phyloP scores from a whole-genome alignment of 345 rosid species.

The Boechera stricta region DNA sequence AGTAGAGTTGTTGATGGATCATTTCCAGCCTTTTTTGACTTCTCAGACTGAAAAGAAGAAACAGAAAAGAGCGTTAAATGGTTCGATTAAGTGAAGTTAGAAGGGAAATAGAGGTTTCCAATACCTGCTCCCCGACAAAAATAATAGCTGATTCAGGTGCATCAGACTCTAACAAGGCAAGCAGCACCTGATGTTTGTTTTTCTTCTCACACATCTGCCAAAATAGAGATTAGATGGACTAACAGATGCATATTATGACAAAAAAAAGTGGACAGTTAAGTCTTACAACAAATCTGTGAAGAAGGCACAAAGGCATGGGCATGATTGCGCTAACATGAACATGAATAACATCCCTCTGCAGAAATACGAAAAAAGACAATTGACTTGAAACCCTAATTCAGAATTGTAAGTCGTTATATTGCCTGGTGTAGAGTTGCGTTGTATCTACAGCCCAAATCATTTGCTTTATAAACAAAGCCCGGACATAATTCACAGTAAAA shows the following conservation, averaged over 20 bases:
- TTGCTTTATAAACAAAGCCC: background rate
- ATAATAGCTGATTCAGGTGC: conserved; percentile 71
- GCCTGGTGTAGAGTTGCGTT: background rate
- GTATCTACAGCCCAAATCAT: conserved; percentile 13
- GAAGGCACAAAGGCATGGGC: conserved; percentile 79
- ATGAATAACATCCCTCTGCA: conserved; percentile 73
- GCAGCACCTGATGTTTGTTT: conserved; percentile 60
- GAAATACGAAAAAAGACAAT: conserved; percentile 33
- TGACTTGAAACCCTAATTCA: conserved; percentile 14
- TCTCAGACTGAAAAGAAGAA: conserved; percentile 72
- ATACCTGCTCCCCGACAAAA: conserved; percentile 89
- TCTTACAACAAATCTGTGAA: conserved; percentile 74
- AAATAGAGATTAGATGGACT: conserved; percentile 26
- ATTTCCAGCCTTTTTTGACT: conserved; percentile 84
- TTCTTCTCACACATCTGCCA: conserved; percentile 62
- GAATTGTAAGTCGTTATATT: conserved; percentile 13
- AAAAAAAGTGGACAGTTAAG: conserved; percentile 8
- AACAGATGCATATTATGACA: conserved; percentile 15
- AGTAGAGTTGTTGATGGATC: conserved; percentile 64
- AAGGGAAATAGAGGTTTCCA: conserved; percentile 29
- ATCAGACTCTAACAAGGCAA: conserved; percentile 65
- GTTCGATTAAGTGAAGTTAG: conserved; percentile 17
- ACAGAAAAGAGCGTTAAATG: conserved; percentile 22
- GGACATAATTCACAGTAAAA: background rate
- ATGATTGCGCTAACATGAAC: conserved; percentile 70